Evolutionary conservation across 768 basidiomycete genomes (phyloP).

Genomic region (Peribolospora kevripleyi): DNA sequence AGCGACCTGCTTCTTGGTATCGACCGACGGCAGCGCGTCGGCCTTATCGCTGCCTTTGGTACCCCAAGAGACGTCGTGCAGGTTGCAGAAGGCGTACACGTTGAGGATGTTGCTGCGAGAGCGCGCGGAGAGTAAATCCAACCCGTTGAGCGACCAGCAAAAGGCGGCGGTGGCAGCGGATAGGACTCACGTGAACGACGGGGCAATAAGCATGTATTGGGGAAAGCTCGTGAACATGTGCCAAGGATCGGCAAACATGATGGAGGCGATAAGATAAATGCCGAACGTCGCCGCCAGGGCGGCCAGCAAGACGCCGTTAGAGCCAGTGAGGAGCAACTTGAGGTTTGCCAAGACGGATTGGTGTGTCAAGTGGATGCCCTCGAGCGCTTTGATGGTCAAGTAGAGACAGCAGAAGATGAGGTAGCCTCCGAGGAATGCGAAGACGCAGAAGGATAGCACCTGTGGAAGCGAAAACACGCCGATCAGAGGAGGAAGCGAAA

Average conservation of each 20-base stretch:
- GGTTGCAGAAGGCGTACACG: slow-evolving; percentile 90
- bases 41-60: slow-evolving; percentile 81
- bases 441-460: slow-evolving; percentile 31
- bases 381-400: slow-evolving; percentile 55
- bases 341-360: slow-evolving; percentile 26
- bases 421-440: slow-evolving; percentile 58
- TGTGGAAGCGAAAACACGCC: neutral
- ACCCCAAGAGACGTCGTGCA: slow-evolving; percentile 81
- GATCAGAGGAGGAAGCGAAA: neutral
- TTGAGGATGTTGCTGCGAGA: slow-evolving; percentile 27
- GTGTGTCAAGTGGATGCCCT: neutral
- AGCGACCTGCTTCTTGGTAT: slow-evolving; percentile 14
- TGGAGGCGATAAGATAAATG: slow-evolving; percentile 16
- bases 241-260: slow-evolving; percentile 52
- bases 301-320: slow-evolving; percentile 56
- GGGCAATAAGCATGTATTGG: slow-evolving; percentile 72
- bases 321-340: slow-evolving; percentile 40
- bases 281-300: slow-evolving; percentile 76
- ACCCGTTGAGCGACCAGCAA: too few relatives aligned
- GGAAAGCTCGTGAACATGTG: slow-evolving; percentile 88
- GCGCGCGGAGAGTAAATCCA: neutral
- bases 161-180: neutral
- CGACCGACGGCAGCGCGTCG: slow-evolving; percentile 68
- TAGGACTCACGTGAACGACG: slow-evolving; percentile 71
- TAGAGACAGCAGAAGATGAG: slow-evolving; percentile 59